Evolutionary conservation across 225 moss, liverwort and hornwort genomes (phyloP), one percentile per base, ranked within the genome.

Genomic region (Thuidium tamariscinum): DNA sequence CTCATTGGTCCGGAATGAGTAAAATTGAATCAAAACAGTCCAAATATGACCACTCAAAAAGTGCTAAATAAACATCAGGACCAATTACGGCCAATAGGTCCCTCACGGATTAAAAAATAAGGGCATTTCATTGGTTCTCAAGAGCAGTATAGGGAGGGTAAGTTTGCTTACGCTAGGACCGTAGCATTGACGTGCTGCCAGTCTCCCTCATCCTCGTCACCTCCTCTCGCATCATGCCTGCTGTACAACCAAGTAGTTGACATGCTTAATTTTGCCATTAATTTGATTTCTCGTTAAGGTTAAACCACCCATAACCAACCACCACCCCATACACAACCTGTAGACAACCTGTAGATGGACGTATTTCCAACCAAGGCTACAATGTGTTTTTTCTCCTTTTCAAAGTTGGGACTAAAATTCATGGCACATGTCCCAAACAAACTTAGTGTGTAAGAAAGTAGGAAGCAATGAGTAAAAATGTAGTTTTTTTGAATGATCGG

Each of bases 101-200:
- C n/a, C 16, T 51, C n/a, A 29, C 5, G 36, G 59, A 44, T 59
- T 54, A 9, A 16, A 55, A 49, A 49, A 56, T 19, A 30, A 51
- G 30, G 77, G n/a, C 52, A 74, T 51, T 67, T n/a, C 39, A 56
- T 72, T 74, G 60, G 39, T 74, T 68, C 34, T 11, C 70, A 41
- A 79, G 62, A 56, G 51, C 42, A 56, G 44, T 42, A 32, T 66
- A 60, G 37, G 87, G 85, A 59, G 59, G 26, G 56, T 80, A 70
- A 81, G 69, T 65, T 51, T 70, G 54, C 93, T 89, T 84, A 93
- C 93, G 87, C 77, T 49, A 91, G 74, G 59, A 91, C 90, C 21
- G 93, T 91, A 83, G 93, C 90, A 93, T 93, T 93, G 83, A 93
- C 89, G 84, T 93, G 90, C 77, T 93, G 90, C 91, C 93, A 93